A percentile compares a stretch with the other conserved stretches of the same genome.
Evolutionary conservation across 2,329 filamentous ascomycete genomes (phyloP).

Genomic region (Diaporthe capsici): DNA sequence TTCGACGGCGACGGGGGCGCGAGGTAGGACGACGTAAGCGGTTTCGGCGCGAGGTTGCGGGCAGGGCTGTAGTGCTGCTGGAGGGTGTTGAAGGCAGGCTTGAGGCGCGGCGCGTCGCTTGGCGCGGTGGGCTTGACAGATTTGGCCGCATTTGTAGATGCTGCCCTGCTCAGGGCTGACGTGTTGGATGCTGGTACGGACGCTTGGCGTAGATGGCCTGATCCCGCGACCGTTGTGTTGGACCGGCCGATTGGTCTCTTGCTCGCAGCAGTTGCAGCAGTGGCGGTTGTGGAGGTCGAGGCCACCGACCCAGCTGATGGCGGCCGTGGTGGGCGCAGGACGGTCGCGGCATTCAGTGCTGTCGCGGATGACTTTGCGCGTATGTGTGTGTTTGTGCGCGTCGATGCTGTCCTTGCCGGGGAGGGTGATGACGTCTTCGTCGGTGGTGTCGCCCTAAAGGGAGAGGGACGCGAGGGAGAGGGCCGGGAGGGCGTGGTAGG

Average conservation of each 20-base stretch:
- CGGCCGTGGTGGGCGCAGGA: slow-evolving; percentile 54
- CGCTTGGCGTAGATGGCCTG: slow-evolving; percentile 22
- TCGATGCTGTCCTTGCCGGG: slow-evolving; percentile 23
- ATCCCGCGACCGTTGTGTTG: slow-evolving; percentile 35
- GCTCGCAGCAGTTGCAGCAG: slow-evolving; percentile 22
- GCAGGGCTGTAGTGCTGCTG: slow-evolving; percentile 79
- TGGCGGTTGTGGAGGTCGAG: slow-evolving; percentile 40
- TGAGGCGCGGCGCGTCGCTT: slow-evolving; percentile 53
- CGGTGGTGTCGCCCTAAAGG: slow-evolving; percentile 48
- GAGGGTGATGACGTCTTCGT: slow-evolving; percentile 40
- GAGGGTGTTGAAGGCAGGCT: slow-evolving; percentile 72
- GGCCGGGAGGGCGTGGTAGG: slow-evolving; percentile 43
- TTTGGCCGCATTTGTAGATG: slow-evolving; percentile 39
- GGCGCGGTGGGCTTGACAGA: slow-evolving; percentile 40
- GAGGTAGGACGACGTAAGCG: slow-evolving; percentile 69
- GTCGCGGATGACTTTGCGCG: slow-evolving; percentile 60
- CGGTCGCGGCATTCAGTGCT: slow-evolving; percentile 54
- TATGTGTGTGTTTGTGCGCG: slow-evolving; percentile 48
- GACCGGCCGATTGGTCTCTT: slow-evolving; percentile 39
- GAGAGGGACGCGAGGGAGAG: slow-evolving; percentile 49
- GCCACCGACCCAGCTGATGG: slow-evolving; percentile 46
- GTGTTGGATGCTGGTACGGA: slow-evolving; percentile 18
- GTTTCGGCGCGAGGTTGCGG: slow-evolving; percentile 72
- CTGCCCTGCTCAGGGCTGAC: slow-evolving; percentile 26
- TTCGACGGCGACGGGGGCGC: slow-evolving; percentile 74